Percentiles rank a stretch among this genome's conserved stretches.
phyloP scores from a whole-genome alignment of 352 stramenopile genomes.

The Elongisporangium undulatum region DNA sequence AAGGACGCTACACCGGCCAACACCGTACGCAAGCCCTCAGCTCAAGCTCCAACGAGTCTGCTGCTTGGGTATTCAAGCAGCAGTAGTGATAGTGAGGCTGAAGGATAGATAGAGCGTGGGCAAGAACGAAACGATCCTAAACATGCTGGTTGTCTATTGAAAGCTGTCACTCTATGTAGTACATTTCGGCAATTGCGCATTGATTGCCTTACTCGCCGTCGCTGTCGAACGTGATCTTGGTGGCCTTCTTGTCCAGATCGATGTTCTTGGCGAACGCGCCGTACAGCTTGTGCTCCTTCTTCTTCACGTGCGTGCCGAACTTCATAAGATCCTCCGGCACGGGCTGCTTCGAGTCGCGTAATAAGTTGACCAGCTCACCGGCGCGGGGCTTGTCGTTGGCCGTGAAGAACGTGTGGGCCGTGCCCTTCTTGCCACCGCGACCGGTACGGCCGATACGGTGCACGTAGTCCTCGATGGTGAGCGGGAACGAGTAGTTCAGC shows the following conservation, averaged over 20 bases:
- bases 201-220: conserved; percentile 44
- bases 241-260: conserved; percentile 95
- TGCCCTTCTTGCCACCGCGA: conserved; percentile 93
- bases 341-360: conserved; percentile 91
- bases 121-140: background rate
- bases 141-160: conserved; percentile 1
- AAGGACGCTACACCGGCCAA: conserved; percentile 3
- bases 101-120: background rate
- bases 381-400: conserved; percentile 95
- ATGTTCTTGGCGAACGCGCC: conserved; percentile 94
- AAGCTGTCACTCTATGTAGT: background rate
- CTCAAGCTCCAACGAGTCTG: conserved; percentile 12
- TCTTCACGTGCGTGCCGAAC: conserved; percentile 99
- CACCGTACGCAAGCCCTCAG: background rate
- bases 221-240: conserved; percentile 96
- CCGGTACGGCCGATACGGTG: conserved; percentile 94
- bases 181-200: conserved; percentile 2
- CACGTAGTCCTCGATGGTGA: conserved; percentile 98
- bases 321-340: conserved; percentile 94
- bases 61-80: conserved; percentile 58
- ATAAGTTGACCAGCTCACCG: conserved; percentile 95
- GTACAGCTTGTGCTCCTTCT: conserved; percentile 99
- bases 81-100: conserved; percentile 21
- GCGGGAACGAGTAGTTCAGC: conserved; percentile 96
- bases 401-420: conserved; percentile 97